These are phyloP conservation scores for Triticum dicoccoides DNA, from an alignment of 176 grass and related monocot genomes.

Conservation along the genomic window DNA sequence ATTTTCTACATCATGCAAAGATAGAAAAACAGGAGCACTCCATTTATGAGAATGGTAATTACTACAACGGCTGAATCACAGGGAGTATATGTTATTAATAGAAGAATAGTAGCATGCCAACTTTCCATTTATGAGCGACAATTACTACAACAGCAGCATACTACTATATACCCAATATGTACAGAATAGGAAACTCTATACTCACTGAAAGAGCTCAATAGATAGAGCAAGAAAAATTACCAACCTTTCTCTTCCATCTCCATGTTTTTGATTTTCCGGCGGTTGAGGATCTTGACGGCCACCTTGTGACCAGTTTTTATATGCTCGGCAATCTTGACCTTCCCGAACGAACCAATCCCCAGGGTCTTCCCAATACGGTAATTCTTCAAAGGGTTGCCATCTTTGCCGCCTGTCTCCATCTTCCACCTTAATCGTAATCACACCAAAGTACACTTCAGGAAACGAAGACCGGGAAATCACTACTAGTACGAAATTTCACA, in stretches of 20 bases:
- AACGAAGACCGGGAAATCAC: not conserved
- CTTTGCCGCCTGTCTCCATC: constrained; percentile 45
- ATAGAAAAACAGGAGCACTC: not conserved
- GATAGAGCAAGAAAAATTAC: not conserved
- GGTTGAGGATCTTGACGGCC: constrained; percentile 61
- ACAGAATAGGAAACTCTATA: not conserved
- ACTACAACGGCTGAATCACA: too few species aligned
- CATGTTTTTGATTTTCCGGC: constrained; percentile 56
- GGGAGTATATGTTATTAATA: not conserved
- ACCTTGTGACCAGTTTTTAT: constrained; percentile 55
- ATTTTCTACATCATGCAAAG: not conserved
- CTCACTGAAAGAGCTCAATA: not conserved
- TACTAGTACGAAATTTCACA: not conserved
- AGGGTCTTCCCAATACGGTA: constrained; percentile 57
- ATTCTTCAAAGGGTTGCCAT: constrained; percentile 41
- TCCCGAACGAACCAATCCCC: constrained; percentile 59
- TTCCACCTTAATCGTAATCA: constrained; percentile 4
- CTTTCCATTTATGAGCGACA: not conserved
- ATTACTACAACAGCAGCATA: not conserved
- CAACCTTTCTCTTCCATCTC: constrained; percentile 71
- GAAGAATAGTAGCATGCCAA: not conserved
- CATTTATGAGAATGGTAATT: too few species aligned
- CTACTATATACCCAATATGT: not conserved
- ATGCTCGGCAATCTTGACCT: constrained; percentile 65
- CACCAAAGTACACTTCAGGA: not conserved